phyloP scores from a whole-genome alignment of 2,329 filamentous ascomycete genomes.

The Monosporascus sp. region DNA sequence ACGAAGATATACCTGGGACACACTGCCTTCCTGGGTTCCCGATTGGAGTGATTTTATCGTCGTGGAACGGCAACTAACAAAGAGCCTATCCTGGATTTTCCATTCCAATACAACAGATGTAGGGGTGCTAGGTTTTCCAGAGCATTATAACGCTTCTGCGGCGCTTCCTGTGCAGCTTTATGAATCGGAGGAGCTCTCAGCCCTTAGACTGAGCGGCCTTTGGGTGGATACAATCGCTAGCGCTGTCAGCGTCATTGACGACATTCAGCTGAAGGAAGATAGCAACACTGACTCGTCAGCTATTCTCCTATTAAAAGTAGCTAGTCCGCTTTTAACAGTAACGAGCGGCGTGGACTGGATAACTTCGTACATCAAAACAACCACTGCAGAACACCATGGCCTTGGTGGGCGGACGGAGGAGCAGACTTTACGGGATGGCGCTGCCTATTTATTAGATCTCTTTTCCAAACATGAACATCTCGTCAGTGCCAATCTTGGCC shows the following conservation, averaged over 20 bases:
- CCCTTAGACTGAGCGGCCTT: neutral
- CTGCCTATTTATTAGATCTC: neutral
- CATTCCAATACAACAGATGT: neutral
- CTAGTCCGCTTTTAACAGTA: no score
- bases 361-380: neutral
- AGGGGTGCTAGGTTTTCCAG: neutral
- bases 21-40: conserved; percentile 1
- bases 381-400: conserved; percentile 4
- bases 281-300: no score
- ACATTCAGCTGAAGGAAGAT: no score
- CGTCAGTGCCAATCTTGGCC: no score
- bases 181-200: neutral
- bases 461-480: neutral
- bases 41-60: conserved; percentile 1
- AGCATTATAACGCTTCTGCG: conserved; percentile 1
- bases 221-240: neutral
- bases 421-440: neutral
- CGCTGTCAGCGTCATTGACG: neutral
- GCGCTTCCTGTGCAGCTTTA: neutral
- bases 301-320: no score
- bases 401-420: neutral
- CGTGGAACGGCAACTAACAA: neutral
- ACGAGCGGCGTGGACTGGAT: conserved; percentile 1
- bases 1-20: neutral
- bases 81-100: neutral